Conservation (phyloP, 2,329 filamentous ascomycete genomes). For the Curvularia lunata region DNA sequence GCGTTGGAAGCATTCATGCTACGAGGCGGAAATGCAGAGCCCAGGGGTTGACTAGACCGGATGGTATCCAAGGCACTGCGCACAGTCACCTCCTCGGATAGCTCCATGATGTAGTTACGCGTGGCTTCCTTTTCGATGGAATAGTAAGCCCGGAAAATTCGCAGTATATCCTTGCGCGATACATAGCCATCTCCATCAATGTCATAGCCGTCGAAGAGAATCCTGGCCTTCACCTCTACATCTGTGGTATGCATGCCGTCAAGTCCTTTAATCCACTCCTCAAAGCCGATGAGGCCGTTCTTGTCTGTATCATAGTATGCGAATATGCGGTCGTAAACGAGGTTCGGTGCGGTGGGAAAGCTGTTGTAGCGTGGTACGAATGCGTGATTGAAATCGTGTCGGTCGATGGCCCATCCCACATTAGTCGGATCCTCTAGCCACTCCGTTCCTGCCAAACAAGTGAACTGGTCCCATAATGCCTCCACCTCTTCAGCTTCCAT, state of each 20-base stretch:
- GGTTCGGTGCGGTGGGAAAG: slow-evolving; percentile 78
- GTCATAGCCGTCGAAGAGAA: slow-evolving; percentile 89
- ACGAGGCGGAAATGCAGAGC: slow-evolving; percentile 52
- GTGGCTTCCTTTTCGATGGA: slow-evolving; percentile 89
- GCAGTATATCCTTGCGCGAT: slow-evolving; percentile 82
- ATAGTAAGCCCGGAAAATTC: slow-evolving; percentile 92
- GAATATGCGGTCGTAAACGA: slow-evolving; percentile 96
- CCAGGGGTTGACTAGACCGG: slow-evolving; percentile 54
- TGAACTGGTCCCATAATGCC: slow-evolving; percentile 96
- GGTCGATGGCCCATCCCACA: slow-evolving; percentile 83
- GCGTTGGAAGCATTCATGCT: slow-evolving; percentile 36
- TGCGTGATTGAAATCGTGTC: slow-evolving; percentile 89
- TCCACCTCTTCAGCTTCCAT: slow-evolving; percentile 87
- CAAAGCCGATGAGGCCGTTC: slow-evolving; percentile 88
- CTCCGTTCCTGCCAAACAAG: slow-evolving; percentile 85
- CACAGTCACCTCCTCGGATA: slow-evolving; percentile 76
- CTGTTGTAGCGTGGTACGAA: slow-evolving; percentile 85
- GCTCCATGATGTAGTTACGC: slow-evolving; percentile 76
- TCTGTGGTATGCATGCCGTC: slow-evolving; percentile 62
- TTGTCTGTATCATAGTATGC: slow-evolving; percentile 92
- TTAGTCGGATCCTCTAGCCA: slow-evolving; percentile 82
- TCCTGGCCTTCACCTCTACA: slow-evolving; percentile 56
- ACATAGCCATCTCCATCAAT: slow-evolving; percentile 87
- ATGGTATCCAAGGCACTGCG: slow-evolving; percentile 52
- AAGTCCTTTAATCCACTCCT: slow-evolving; percentile 86